These are phyloP conservation scores for Diplosphaera chodatii DNA, from an alignment of 139 green algal species.

Conservation along the genomic window DNA sequence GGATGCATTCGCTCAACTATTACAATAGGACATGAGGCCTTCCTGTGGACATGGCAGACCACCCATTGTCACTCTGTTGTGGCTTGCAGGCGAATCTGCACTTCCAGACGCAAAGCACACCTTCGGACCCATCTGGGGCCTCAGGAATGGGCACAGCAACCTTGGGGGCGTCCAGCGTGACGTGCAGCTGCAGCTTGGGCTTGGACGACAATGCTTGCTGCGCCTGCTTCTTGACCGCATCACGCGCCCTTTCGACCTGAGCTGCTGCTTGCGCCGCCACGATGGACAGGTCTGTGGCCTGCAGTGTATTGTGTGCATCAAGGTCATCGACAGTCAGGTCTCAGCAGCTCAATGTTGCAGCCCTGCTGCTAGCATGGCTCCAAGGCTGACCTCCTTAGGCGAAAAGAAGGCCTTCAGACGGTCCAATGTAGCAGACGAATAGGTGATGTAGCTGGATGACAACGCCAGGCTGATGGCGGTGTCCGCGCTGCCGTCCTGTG, in stretches of 20 bases:
- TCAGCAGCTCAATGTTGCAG: too few relatives aligned
- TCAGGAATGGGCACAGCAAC: slow-evolving; percentile 46
- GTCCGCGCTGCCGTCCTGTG: slow-evolving; percentile 70
- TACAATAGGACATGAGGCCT: too few relatives aligned
- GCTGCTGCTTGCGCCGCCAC: slow-evolving; percentile 39
- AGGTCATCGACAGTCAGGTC: too few relatives aligned
- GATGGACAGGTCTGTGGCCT: slow-evolving; percentile 37
- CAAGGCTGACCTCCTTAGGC: slow-evolving; percentile 14
- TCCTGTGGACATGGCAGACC: too few relatives aligned
- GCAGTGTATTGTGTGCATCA: too few relatives aligned
- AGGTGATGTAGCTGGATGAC: slow-evolving; percentile 74
- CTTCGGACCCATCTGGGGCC: slow-evolving; percentile 2
- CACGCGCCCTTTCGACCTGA: slow-evolving; percentile 48
- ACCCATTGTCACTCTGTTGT: too few relatives aligned
- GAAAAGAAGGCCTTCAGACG: slow-evolving; percentile 71
- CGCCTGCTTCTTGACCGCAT: slow-evolving; percentile 46
- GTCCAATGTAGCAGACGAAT: slow-evolving; percentile 45
- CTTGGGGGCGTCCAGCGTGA: slow-evolving; percentile 82
- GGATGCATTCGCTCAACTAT: too few relatives aligned
- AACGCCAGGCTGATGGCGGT: slow-evolving; percentile 47
- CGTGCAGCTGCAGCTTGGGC: slow-evolving; percentile 43
- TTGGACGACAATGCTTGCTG: slow-evolving; percentile 30
- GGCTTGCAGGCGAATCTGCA: too few relatives aligned
- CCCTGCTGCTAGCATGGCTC: too few relatives aligned
- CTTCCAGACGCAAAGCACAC: not conserved